Evolutionary conservation across 2,329 filamentous ascomycete genomes (phyloP).

Genomic region (Cryoendolithus antarcticus): DNA sequence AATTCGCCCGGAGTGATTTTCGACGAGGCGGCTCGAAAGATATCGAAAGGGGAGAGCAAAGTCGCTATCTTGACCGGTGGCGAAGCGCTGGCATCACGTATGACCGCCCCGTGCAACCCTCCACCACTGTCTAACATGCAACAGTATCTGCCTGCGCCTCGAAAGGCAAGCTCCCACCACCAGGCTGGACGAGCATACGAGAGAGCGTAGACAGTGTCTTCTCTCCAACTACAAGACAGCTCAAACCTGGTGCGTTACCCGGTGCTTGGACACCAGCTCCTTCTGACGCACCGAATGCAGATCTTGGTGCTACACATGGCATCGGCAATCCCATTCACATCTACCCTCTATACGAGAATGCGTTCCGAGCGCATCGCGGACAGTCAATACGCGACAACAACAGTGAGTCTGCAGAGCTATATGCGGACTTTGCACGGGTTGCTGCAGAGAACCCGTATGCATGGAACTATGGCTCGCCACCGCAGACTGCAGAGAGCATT

Average conservation of each 20-base stretch:
- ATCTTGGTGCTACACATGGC: conserved; percentile 43
- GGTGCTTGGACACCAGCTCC: conserved; percentile 3
- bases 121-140: neutral
- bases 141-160: conserved; percentile 42
- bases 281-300: conserved; percentile 22
- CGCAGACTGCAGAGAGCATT: conserved; percentile 40
- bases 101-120: conserved; percentile 8
- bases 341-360: conserved; percentile 57
- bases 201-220: conserved; percentile 37
- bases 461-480: conserved; percentile 43
- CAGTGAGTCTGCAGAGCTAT: conserved; percentile 46
- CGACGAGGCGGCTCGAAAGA: conserved; percentile 49
- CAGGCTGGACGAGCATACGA: conserved; percentile 44
- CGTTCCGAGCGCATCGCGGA: conserved; percentile 42
- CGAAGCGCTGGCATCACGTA: conserved; percentile 51
- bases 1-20: conserved; percentile 50
- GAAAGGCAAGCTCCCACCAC: conserved; percentile 42
- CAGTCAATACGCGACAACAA: conserved; percentile 46
- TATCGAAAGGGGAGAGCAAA: conserved; percentile 40
- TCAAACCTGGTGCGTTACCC: conserved; percentile 16
- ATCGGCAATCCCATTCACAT: conserved; percentile 54
- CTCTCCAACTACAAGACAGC: conserved; percentile 36
- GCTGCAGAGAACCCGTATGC: conserved; percentile 41
- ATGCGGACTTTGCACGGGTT: conserved; percentile 48
- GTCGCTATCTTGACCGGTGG: conserved; percentile 51